Evolutionary conservation across 495 filamentous ascomycete genomes (phyloP), one percentile per base, ranked within the genome.

Genomic region (Filosporella fistucella): DNA sequence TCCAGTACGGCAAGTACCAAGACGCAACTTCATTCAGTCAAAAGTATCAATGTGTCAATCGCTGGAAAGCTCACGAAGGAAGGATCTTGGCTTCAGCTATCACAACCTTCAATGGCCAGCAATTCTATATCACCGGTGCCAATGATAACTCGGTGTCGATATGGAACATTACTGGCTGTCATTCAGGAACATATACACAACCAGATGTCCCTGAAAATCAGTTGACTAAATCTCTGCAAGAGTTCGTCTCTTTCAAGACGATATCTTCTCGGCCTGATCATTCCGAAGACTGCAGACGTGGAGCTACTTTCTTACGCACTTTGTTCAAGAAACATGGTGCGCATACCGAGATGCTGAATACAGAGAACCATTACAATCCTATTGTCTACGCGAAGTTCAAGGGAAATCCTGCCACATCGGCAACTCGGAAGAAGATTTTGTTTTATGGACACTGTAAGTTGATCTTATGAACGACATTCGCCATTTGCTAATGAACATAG

Each of bases 271-370:
- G 88, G 28, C 77, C 83, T 1, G 84, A 87, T 53, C 94, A 87
- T 56, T 77, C 83, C 0, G 88, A 88, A 45, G 93, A 96, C 61
- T 98, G 94, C 63, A 83, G 91, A 40, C 83, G 91, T 59, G 91
- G 91, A 10, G 93, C 93, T 14, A 90, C 88, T 2, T 97, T 85
- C 58, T 78, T 98, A 0, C 87, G 89, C 44, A 82, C 81, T 1
- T 74, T 96, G 32, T 95, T 95, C 66, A 93, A 89, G 62, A 84
- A 87, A 35, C 80, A 96, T 41, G 94, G 94, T 9, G 93, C 89
- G 5, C 77, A 85, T 33, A 90, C 94, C 0, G 88, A 89, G 43
- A 82, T 97, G 66, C 69, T 97, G 13, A 86, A 88, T 0, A 81
- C 82, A 12, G 69, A 79, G 20, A 75, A 79, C 10, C 58, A 66